Conservation (phyloP, 371 early-diverging fungal genomes). For the Mortierella sp. region DNA sequence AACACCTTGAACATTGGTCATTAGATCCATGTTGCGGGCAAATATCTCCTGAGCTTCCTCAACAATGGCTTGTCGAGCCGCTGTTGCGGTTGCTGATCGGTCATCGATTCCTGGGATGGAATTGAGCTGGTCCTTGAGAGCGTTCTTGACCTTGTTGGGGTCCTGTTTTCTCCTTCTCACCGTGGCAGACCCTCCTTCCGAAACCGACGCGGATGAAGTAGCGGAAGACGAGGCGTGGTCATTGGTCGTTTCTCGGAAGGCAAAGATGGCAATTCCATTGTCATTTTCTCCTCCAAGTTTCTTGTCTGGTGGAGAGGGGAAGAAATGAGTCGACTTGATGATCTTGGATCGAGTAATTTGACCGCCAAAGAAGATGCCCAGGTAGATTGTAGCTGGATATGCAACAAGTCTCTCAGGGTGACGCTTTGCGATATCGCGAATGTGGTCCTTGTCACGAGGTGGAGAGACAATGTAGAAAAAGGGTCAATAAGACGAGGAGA, state of each 20-base stretch:
- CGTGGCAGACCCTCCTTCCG: neutral
- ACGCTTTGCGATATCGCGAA: slow-evolving; percentile 37
- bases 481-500: no score
- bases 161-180: slow-evolving; percentile 16
- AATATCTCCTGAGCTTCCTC: slow-evolving; percentile 44
- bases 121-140: slow-evolving; percentile 29
- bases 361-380: slow-evolving; percentile 45
- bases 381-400: slow-evolving; percentile 40
- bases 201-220: no score
- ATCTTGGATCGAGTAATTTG: slow-evolving; percentile 39
- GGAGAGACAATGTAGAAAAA: neutral
- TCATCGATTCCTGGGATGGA: slow-evolving; percentile 24
- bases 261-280: slow-evolving; percentile 43
- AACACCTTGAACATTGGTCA: slow-evolving; percentile 29
- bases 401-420: slow-evolving; percentile 39
- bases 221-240: neutral
- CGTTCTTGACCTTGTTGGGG: slow-evolving; percentile 29
- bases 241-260: slow-evolving; percentile 24
- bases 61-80: slow-evolving; percentile 15
- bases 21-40: slow-evolving; percentile 38
- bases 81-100: slow-evolving; percentile 6
- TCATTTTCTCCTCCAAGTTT: slow-evolving; percentile 39
- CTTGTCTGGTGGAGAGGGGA: slow-evolving; percentile 44
- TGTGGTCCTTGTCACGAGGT: slow-evolving; percentile 24
- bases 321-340: slow-evolving; percentile 30